A percentile compares a stretch with the other conserved stretches of the same genome.
These are phyloP conservation scores for Rhodomyrtus tomentosa DNA, from an alignment of 345 rosid genomes.

Conservation along the genomic window DNA sequence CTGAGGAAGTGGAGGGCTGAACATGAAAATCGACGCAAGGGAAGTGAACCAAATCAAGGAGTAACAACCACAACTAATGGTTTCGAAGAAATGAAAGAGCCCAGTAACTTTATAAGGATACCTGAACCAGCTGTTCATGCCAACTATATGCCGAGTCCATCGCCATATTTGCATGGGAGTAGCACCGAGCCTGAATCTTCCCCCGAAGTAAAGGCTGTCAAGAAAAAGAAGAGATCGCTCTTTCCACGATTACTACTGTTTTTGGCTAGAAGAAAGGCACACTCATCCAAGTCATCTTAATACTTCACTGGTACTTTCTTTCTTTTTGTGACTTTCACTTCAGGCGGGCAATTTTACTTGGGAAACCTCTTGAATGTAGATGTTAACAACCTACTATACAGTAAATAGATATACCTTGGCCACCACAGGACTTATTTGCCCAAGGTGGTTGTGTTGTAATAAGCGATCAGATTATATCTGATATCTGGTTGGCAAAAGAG, in stretches of 20 bases:
- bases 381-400: neutral
- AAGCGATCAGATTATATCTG: neutral
- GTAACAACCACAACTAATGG: conserved; percentile 9
- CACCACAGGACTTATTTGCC: neutral
- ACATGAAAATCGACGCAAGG: conserved; percentile 52
- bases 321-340: neutral
- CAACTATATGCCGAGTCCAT: conserved; percentile 13
- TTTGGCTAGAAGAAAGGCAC: conserved; percentile 43
- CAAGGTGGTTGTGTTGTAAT: neutral
- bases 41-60: conserved; percentile 24
- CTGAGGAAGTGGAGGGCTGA: conserved; percentile 85
- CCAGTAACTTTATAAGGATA: conserved; percentile 8
- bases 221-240: conserved; percentile 67
- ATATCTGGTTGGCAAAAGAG: neutral
- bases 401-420: neutral
- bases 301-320: neutral
- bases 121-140: conserved; percentile 1
- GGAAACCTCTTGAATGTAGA: neutral
- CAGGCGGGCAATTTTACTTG: neutral
- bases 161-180: conserved; percentile 6
- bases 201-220: conserved; percentile 22
- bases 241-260: conserved; percentile 74
- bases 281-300: conserved; percentile 22
- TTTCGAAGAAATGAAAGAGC: conserved; percentile 27
- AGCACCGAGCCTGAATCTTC: conserved; percentile 20